Evolutionary conservation across 257 asterid species (phyloP), one percentile per base, ranked within the genome.

Genomic region (Cinchona pubescens): DNA sequence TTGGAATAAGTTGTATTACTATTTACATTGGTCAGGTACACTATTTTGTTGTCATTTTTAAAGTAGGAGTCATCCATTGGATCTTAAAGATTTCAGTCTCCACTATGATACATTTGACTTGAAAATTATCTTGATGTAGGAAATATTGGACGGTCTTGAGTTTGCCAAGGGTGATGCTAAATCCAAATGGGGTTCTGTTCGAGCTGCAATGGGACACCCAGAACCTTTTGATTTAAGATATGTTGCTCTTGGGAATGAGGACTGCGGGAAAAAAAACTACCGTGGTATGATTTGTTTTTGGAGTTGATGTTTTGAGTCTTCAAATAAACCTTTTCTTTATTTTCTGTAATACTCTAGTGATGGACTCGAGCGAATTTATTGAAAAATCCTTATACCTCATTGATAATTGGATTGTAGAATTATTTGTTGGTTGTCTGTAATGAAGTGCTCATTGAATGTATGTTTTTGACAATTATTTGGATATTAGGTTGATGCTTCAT

Each of bases 181-280:
- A 8, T 88, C 99, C 65, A 86, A 83, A 85, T 95, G 99, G 99
- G 99, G 99, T 81, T 89, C 98, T 58, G 77, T 87, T 78, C 86
- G 99, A 86, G 96, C 98, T 71, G 77, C 87, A 79, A 72, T 95
- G 92, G 99, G 98, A 58, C 99, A 91, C 76, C 96, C 92, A 2
- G 92, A 91, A 80, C 98, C 98, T 46, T 95, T 95, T 67, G 92
- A 87, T 79, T 77, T 95, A 87, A 90, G 79, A 91, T 91, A 95
- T 58, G 99, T 95, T 70, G 99, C 99, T 1, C 82, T 95, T 43
- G 98, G 99, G 35, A 95, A 95, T 45, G 99, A 95, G 86, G 99
- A 95, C 75, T 95, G 99, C 70, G 90, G 92, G 61, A 92, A 89
- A 90, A 80, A 84, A 78, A 80, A 90, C 84, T 95, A 95, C 84